These are phyloP conservation scores for Testicularia cyperi DNA, from an alignment of 1,284 basidiomycete species.

Conservation along the genomic window DNA sequence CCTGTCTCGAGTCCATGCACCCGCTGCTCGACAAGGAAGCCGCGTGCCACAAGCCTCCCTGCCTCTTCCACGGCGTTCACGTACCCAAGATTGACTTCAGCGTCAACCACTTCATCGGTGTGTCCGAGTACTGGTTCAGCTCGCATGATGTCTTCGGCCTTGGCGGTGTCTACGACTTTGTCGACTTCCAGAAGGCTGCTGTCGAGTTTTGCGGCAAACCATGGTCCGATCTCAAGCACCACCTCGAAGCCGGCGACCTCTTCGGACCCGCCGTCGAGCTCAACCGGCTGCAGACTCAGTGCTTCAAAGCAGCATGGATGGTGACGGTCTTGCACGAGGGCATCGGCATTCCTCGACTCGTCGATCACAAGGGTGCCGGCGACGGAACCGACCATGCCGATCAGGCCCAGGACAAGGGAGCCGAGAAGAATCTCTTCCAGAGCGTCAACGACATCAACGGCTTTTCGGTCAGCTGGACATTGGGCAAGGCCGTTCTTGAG, in stretches of 20 bases:
- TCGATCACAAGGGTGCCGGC: slow-evolving; percentile 66
- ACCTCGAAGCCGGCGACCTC: slow-evolving; percentile 67
- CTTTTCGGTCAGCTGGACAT: slow-evolving; percentile 93
- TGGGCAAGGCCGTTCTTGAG: slow-evolving; percentile 97
- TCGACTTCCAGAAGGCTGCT: slow-evolving; percentile 91
- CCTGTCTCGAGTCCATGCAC: slow-evolving; percentile 74
- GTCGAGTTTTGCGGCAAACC: slow-evolving; percentile 77
- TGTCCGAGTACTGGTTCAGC: slow-evolving; percentile 99
- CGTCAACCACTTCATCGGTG: slow-evolving; percentile 89
- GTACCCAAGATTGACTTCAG: slow-evolving; percentile 78
- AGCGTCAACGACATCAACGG: slow-evolving; percentile 86
- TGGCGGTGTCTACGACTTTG: slow-evolving; percentile 92
- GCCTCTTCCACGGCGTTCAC: slow-evolving; percentile 95
- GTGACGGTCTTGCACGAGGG: slow-evolving; percentile 94
- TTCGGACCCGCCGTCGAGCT: slow-evolving; percentile 71
- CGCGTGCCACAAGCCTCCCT: slow-evolving; percentile 80
- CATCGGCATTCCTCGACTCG: slow-evolving; percentile 85
- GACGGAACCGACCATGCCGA: slow-evolving; percentile 49
- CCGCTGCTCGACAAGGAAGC: slow-evolving; percentile 82
- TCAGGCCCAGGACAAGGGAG: slow-evolving; percentile 49
- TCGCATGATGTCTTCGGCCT: slow-evolving; percentile 92
- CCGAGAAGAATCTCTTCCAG: slow-evolving; percentile 69
- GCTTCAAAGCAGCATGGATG: slow-evolving; percentile 99
- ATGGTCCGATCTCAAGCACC: slow-evolving; percentile 71
- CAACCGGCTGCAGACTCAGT: slow-evolving; percentile 88